These are phyloP conservation scores for Epithele typhae DNA, from an alignment of 768 basidiomycete species.

Conservation along the genomic window DNA sequence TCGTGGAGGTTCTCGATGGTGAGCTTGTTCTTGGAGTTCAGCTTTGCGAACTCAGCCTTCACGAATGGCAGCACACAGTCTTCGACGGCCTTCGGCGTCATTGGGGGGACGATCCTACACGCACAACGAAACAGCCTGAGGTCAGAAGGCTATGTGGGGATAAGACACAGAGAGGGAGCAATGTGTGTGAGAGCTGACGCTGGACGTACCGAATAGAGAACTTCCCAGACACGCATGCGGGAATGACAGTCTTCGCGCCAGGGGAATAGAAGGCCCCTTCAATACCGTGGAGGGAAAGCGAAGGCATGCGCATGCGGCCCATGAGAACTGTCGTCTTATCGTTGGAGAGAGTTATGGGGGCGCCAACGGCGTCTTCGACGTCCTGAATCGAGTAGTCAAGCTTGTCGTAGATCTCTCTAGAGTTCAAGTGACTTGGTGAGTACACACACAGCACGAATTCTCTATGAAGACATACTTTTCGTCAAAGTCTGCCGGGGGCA, in stretches of 20 bases:
- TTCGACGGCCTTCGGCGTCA: conserved; percentile 69
- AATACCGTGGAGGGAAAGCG: conserved; percentile 90
- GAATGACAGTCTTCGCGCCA: conserved; percentile 91
- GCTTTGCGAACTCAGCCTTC: conserved; percentile 75
- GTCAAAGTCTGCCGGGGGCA: conserved; percentile 63
- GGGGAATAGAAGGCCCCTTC: conserved; percentile 88
- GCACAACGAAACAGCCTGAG: no score
- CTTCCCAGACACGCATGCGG: conserved; percentile 83
- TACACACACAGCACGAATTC: no score
- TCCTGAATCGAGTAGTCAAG: conserved; percentile 74
- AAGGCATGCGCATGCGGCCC: conserved; percentile 90
- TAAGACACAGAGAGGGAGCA: no score
- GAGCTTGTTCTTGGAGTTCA: conserved; percentile 81
- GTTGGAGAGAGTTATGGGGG: conserved; percentile 61
- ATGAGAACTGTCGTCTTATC: conserved; percentile 81
- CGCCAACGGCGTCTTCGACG: conserved; percentile 75
- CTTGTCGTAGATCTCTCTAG: conserved; percentile 64
- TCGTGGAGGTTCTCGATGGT: conserved; percentile 68
- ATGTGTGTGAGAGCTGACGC: no score
- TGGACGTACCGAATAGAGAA: conserved; percentile 78
- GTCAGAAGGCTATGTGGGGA: no score
- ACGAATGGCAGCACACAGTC: conserved; percentile 70
- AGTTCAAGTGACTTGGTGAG: no score
- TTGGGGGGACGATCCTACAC: conserved; percentile 74
- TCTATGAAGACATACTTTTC: conserved; percentile 56